Evolutionary conservation across 108 stramenopile species (phyloP), one percentile per base, ranked within the genome.

Genomic region (Chaetoceros tenuissimus): DNA sequence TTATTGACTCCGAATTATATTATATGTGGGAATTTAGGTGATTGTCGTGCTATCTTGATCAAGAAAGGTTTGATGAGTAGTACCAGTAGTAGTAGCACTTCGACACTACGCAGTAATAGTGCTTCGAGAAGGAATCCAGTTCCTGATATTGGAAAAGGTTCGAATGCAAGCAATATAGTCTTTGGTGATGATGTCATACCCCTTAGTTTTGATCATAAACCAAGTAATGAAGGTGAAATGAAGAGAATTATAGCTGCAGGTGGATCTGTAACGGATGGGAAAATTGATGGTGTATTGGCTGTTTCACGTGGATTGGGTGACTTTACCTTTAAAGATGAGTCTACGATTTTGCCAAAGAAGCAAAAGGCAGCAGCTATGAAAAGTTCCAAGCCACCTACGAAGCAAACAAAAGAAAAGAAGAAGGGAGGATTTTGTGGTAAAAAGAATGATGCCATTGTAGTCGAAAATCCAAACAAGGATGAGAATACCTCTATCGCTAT

Each of bases 171-270:
- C 13, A 13, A 40, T 10, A 40, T 40, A 13, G n/a, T n/a, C n/a
- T n/a, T n/a, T n/a, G 34, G 34, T 40, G 34, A 40, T 13, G 34
- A 24, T 2, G 73, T 59, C 18, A 22, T 88, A 18, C 88, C 95
- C 3, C 63, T 97, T 28, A 84, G 83, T 48, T 84, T 89, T 61
- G 98, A 99, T 77, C 98, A 99, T 69, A 99, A 99, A 64, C 98
- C 98, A 19, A 50, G 60, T 53, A 78, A 88, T 26, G 72, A 78
- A 48, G 61, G 71, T 10, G 94, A 95, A 68, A 31, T 61, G 51
- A 68, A 64, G 44, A 63, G 94, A 2, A 85, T 95, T 26, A 58
- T 67, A 21, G 51, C 57, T n/a, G 78, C 71, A 1, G 86, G 90
- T 24, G 94, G 90, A 28, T 82, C 67, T 62, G 89, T 95, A 0